phyloP scores from a whole-genome alignment of 768 basidiomycete genomes.

The Lactifluus echinatus region DNA sequence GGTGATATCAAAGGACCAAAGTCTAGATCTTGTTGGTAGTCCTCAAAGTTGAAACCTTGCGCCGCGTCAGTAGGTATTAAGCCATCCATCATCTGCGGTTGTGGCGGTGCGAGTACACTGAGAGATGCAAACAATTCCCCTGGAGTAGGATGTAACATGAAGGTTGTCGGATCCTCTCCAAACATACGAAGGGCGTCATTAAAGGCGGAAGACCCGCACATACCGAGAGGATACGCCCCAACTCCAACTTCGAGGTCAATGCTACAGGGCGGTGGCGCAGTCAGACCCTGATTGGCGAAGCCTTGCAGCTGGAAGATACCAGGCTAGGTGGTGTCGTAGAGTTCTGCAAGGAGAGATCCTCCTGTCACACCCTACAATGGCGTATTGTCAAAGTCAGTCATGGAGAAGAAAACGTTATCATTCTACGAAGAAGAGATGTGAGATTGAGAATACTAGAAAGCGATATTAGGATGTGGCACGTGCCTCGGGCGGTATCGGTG shows the following conservation, averaged over 20 bases:
- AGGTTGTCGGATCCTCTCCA: not conserved
- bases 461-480: too few relatives aligned
- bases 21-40: conserved; percentile 6
- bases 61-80: not conserved
- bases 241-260: conserved; percentile 9
- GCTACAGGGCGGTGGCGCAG: not conserved
- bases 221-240: not conserved
- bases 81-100: not conserved
- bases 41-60: too few relatives aligned
- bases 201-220: not conserved
- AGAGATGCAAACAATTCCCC: conserved; percentile 1
- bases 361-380: not conserved
- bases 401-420: not conserved
- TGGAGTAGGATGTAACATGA: not conserved
- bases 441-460: too few relatives aligned
- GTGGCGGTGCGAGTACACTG: not conserved
- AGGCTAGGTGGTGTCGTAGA: not conserved
- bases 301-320: not conserved
- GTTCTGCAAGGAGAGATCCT: not conserved
- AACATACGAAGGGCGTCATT: not conserved
- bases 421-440: not conserved
- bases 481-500: too few relatives aligned
- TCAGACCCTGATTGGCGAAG: not conserved
- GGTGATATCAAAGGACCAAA: not conserved
- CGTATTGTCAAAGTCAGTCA: not conserved